A percentile compares a stretch with the other conserved stretches of the same genome.
Evolutionary conservation across 805 yeast genomes (phyloP).

Genomic region (Wickerhamiella sorbophila): DNA sequence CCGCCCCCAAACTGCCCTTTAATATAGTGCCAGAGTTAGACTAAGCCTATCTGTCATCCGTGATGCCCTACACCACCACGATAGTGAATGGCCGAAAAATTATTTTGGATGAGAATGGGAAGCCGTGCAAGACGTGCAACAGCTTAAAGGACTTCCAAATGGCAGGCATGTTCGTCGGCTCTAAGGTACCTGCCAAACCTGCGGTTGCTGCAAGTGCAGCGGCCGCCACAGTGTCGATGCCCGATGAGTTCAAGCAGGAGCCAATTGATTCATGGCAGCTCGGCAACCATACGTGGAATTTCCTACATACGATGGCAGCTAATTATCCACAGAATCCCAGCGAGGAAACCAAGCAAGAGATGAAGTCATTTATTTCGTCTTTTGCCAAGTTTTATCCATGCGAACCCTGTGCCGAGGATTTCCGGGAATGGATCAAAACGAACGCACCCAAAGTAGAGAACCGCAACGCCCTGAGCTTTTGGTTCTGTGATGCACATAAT

Average conservation of each 20-base stretch:
- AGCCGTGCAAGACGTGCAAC: constrained; percentile 91
- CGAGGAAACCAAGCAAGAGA: constrained; percentile 47
- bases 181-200: constrained; percentile 14
- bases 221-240: constrained; percentile 12
- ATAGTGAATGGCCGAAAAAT: constrained; percentile 43
- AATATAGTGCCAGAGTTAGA: constrained; percentile 1
- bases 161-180: constrained; percentile 28
- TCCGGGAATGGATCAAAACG: constrained; percentile 42
- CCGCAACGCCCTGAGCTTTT: constrained; percentile 68
- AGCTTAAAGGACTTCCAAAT: constrained; percentile 63
- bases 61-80: constrained; percentile 8
- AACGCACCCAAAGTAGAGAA: constrained; percentile 28
- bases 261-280: constrained; percentile 79
- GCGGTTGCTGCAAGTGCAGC: constrained; percentile 16
- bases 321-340: constrained; percentile 64
- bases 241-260: constrained; percentile 34
- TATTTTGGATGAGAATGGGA: constrained; percentile 75
- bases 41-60: not conserved
- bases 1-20: not conserved
- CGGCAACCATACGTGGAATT: constrained; percentile 86
- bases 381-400: constrained; percentile 85
- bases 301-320: constrained; percentile 82
- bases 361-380: constrained; percentile 50
- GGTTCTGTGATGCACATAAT: constrained; percentile 95
- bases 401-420: constrained; percentile 83